Base-by-base conservation (phyloP, 805 yeast species). In the Candida ipomoeae region DNA sequence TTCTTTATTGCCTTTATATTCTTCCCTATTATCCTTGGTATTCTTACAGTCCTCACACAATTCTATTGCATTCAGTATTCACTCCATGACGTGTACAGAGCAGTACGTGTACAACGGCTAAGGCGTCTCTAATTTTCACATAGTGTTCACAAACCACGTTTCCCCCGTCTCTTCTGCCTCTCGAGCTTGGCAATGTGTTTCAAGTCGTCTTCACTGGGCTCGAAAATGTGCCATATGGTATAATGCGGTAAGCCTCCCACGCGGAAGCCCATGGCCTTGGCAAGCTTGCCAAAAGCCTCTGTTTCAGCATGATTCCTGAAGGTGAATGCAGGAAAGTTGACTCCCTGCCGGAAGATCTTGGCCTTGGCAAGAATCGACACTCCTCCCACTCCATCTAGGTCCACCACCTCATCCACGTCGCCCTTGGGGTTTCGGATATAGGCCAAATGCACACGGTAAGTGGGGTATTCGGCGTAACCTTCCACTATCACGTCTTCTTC, bases 191-290 rank as follows among this genome's bases (percentile, higher is more conserved):
- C 85, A 48, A 87, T 86, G 58, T 83, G 82, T 57, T 77, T 74
- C 56, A 87, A 71, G 68, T 87, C 96, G 61, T 87, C 92, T 65
- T 85, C 91, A 69, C 91, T 85, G 14, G 96, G 96, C 62, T 87
- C 96, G 64, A 85, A 87, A 44, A 89, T 86, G 66, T 89, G 96
- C 96, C 96, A 89, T 40, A 89, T 73, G 0, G 91, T 87, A 66
- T 89, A 89, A 69, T 89, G 91, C 4, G 96, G 96, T 55, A 89
- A 75, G 0, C 97, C 97, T 36, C 90, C 94, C 13, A 89, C 96
- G 53, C 73, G 73, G 67, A 79, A 87, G 5, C 95, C 96, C 86
- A 88, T 85, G 55, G 74, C 71, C 58, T 76, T 84, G 18, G 90
- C 83, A 84, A 89, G 76, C 61, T 87, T 87, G 35, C 95, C 95